Conservation (phyloP, 257 asterid species). For the Apocynum venetum region DNA sequence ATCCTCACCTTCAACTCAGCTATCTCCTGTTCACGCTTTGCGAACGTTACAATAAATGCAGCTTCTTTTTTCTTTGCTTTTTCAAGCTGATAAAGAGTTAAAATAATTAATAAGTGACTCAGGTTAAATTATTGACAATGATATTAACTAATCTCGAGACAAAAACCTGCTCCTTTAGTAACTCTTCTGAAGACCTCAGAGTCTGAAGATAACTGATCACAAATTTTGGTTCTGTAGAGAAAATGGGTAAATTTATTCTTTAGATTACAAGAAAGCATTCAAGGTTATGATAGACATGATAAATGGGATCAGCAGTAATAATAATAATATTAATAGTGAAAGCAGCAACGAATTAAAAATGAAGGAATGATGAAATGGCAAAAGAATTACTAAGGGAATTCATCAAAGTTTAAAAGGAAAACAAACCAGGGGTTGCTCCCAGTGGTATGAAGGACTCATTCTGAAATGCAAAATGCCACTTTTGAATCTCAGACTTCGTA, state of each 20-base stretch:
- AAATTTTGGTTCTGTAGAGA: constrained; percentile 4
- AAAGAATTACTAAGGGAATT: not conserved
- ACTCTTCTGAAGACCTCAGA: constrained; percentile 86
- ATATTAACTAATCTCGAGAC: constrained; percentile 2
- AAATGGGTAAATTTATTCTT: not conserved
- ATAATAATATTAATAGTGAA: too few species aligned
- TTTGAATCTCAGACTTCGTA: constrained; percentile 79
- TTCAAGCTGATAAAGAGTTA: constrained; percentile 58
- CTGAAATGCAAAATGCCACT: constrained; percentile 90
- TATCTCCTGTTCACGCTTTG: constrained; percentile 98
- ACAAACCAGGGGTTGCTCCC: constrained; percentile 78
- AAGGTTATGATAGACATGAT: not conserved
- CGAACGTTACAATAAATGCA: constrained; percentile 69
- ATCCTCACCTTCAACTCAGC: constrained; percentile 87
- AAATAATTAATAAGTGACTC: constrained; percentile 6
- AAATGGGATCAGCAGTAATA: not conserved
- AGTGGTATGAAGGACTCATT: constrained; percentile 63
- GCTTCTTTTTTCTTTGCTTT: constrained; percentile 88
- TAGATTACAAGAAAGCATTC: not conserved
- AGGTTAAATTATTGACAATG: not conserved
- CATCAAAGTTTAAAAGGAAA: not conserved
- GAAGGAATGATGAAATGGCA: not conserved
- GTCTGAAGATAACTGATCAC: constrained; percentile 17
- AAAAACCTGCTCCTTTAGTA: constrained; percentile 85
- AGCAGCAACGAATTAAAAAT: not conserved